Evolutionary conservation across 306 rosid species (phyloP), one percentile per base, ranked within the genome.

Genomic region (Gillenia trifoliata): DNA sequence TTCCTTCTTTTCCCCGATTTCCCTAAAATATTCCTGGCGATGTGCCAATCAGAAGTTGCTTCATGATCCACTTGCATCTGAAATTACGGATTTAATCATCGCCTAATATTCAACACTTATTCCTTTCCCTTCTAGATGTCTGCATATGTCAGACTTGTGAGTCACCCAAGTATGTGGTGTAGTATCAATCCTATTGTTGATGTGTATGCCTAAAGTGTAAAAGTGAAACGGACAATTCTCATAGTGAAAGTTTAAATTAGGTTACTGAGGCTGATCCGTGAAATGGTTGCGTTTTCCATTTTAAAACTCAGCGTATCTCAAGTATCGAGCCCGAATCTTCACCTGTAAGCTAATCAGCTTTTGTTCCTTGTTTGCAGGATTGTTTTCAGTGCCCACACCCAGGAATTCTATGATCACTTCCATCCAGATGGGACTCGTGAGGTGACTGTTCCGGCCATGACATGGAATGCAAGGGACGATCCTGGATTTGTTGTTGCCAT

Each of bases 401-500:
- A 75, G 57, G 83, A 65, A 31, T 84, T 87, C 64, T 77, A 82
- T 31, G 79, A 83, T 49, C 68, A 67, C 66, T 16, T 86, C 28
- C 95, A 90, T 78, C 75, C 80, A 33, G 95, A 83, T 80, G 83
- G 66, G 31, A 87, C 90, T 50, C 86, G 87, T 0, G 95, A 87
- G 83, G 89, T 90, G 20, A 79, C 85, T 29, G 85, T 90, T 54
- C 95, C 92, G 0, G 80, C 95, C 82, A 85, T 88, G 95, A 77
- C 92, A 38, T 90, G 95, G 91, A 82, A 80, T 74, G 85, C 90
- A 36, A 84, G 86, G 80, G 90, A 82, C 70, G 89, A 87, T 78
- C 95, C 92, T 77, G 92, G 89, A 57, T 89, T 89, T 86, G 85
- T 89, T 45, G 56, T 86, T 81, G 92, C 92, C 68, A 79, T 80